Base-by-base conservation (phyloP, 495 filamentous ascomycete species). In the Lentithecium fluviatile region DNA sequence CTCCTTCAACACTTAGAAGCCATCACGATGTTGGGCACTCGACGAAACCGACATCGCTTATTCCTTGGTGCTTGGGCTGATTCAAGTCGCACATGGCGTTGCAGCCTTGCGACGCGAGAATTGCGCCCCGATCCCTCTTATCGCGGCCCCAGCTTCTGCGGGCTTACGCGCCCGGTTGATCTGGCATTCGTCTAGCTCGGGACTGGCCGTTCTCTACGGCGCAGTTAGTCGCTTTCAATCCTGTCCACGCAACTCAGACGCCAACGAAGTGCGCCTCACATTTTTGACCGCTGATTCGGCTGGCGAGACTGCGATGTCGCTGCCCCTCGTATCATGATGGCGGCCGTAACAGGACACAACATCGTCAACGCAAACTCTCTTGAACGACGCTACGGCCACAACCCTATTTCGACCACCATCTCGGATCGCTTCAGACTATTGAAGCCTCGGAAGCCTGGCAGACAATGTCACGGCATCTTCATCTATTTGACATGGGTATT, bases 101-200 rank as follows among this genome's bases (percentile, higher is more conserved):
- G 29, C 46, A 50, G 54, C 36, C 38, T 36, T 64, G 55, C 61
- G 47, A 32, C 53, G 42, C 48, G 38, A 52, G 45, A 48, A 43
- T n/a, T 6, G 52, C 43, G 62, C 32, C 51, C 37, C 52, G 49
- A 7, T 21, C 45, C 47, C 50, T 55, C 64, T 67, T 67, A 67
- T 67, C 64, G 59, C 45, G 24, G 32, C 52, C 57, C 55, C 53
- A 58, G 52, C 48, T 26, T 50, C 24, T 52, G 57, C 63, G 59
- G 56, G 60, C 55, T 59, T 67, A 67, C 64, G 64, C 64, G 64
- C 64, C 64, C 64, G 64, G 64, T 58, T 67, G 64, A 67, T 67
- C 64, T 63, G 53, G 57, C 29, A 10, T 32, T 10, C 55, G 55
- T 60, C 59, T 45, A 56, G 59, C 54, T 64, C 60, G 60, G 65